phyloP scores from a whole-genome alignment of 1,139 yeast genomes.

The Yamadazyma sp. region DNA sequence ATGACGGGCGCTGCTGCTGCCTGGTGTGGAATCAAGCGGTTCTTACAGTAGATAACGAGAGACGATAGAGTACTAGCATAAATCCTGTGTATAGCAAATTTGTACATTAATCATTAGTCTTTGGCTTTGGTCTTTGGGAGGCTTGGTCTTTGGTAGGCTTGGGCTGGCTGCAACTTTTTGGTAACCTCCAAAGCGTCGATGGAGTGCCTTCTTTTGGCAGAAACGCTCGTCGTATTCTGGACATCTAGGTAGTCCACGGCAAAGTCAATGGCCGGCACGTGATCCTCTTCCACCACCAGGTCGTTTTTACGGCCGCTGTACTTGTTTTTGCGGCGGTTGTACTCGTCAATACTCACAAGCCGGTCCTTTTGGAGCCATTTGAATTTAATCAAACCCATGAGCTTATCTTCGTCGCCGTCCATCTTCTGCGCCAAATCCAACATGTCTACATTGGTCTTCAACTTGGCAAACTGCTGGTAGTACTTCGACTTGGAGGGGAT shows the following conservation, averaged over 20 bases:
- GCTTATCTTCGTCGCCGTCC: constrained; percentile 18
- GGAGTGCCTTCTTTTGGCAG: constrained; percentile 7
- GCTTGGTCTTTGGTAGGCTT: too few species aligned
- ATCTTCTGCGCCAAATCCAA: constrained; percentile 27
- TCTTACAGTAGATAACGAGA: constrained; percentile 23
- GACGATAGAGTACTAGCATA: constrained; percentile 9
- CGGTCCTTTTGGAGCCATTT: constrained; percentile 36
- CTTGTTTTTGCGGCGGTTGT: too few species aligned
- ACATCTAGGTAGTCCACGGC: constrained; percentile 3
- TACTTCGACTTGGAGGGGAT: constrained; percentile 74
- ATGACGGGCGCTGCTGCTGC: constrained; percentile 89
- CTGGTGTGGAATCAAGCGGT: constrained; percentile 84
- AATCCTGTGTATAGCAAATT: constrained; percentile 19
- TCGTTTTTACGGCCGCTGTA: too few species aligned
- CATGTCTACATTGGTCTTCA: constrained; percentile 58
- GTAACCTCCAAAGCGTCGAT: too few species aligned
- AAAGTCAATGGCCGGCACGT: constrained; percentile 3
- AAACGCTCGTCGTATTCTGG: not conserved
- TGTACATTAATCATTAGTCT: constrained; percentile 12
- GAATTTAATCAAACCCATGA: constrained; percentile 26
- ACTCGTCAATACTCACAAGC: constrained; percentile 21
- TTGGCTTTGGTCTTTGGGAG: too few species aligned
- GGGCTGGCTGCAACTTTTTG: too few species aligned
- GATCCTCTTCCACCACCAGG: too few species aligned
- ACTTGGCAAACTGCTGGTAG: constrained; percentile 56